Conservation (phyloP, 75 land plant species). For the Gnetum montanum region DNA sequence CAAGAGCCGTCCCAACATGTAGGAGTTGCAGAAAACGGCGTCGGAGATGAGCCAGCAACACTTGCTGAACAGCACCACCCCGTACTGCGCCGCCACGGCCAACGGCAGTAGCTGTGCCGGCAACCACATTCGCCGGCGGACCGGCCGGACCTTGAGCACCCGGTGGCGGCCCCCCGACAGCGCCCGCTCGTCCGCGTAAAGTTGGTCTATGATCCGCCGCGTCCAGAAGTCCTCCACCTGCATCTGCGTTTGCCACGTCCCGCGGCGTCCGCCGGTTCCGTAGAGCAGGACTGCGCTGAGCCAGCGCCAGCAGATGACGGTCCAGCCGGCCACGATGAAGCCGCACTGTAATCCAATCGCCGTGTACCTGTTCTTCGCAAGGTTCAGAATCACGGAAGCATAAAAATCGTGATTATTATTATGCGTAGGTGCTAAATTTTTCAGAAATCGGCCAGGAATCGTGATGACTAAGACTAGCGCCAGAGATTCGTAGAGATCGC, state of each 20-base stretch:
- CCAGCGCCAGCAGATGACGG: conserved; percentile 2
- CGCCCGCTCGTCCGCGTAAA: not conserved
- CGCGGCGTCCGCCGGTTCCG: not conserved
- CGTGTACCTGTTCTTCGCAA: not conserved
- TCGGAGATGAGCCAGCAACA: conserved; percentile 4
- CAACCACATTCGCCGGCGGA: not conserved
- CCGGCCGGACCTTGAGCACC: not conserved
- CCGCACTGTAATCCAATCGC: not conserved
- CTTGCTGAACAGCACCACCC: not conserved
- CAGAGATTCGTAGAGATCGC: no score
- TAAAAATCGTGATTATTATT: not conserved
- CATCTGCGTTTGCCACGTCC: not conserved
- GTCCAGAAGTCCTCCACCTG: conserved; percentile 1
- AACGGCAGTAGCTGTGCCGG: not conserved
- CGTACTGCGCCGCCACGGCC: not conserved
- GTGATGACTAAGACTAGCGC: not conserved
- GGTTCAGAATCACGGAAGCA: not conserved
- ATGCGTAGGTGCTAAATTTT: not conserved
- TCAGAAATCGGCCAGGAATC: not conserved
- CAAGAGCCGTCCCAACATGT: not conserved
- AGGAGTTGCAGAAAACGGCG: not conserved
- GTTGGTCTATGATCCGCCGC: not conserved
- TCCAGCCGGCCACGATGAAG: conserved; percentile 1
- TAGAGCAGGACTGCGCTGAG: not conserved
- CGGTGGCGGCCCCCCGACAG: not conserved